A percentile compares a stretch with the other conserved stretches of the same genome.
These are phyloP conservation scores for Cutaneotrichosporon sp. DNA, from an alignment of 1,284 basidiomycete genomes.

Conservation along the genomic window DNA sequence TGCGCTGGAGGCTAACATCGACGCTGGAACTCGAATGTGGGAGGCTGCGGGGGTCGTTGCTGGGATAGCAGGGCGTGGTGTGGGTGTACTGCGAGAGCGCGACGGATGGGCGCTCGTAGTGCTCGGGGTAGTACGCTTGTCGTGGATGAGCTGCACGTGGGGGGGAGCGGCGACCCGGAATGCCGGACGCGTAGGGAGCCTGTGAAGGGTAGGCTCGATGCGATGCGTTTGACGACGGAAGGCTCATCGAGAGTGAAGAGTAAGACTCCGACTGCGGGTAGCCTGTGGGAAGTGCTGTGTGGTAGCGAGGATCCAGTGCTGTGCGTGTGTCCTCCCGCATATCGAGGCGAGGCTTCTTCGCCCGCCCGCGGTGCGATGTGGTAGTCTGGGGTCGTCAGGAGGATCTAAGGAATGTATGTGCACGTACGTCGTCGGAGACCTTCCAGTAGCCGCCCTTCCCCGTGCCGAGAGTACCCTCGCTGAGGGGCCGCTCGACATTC, in stretches of 20 bases:
- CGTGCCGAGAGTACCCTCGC: slow-evolving; percentile 22
- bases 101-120: neutral
- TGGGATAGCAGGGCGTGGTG: neutral
- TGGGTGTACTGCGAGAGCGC: neutral
- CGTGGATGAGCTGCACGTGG: neutral
- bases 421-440: slow-evolving; percentile 26
- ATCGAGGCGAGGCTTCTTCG: slow-evolving; percentile 13
- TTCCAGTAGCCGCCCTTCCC: slow-evolving; percentile 40
- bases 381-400: slow-evolving; percentile 7
- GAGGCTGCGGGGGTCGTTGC: too few relatives aligned
- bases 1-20: neutral
- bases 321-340: neutral
- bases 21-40: too few relatives aligned
- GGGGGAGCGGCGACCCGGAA: too few relatives aligned
- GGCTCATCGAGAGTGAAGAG: neutral
- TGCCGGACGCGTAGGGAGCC: too few relatives aligned
- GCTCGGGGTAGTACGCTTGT: neutral
- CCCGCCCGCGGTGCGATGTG: slow-evolving; percentile 14
- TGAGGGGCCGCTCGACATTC: slow-evolving; percentile 47
- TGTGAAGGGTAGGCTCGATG: neutral
- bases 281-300: neutral
- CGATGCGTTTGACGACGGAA: neutral
- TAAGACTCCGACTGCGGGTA: neutral
- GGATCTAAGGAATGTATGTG: too few relatives aligned
- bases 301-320: neutral